Percentiles rank a stretch among this genome's conserved stretches.
Evolutionary conservation across 805 yeast genomes (phyloP).

Genomic region (Limtongozyma cylindracea): DNA sequence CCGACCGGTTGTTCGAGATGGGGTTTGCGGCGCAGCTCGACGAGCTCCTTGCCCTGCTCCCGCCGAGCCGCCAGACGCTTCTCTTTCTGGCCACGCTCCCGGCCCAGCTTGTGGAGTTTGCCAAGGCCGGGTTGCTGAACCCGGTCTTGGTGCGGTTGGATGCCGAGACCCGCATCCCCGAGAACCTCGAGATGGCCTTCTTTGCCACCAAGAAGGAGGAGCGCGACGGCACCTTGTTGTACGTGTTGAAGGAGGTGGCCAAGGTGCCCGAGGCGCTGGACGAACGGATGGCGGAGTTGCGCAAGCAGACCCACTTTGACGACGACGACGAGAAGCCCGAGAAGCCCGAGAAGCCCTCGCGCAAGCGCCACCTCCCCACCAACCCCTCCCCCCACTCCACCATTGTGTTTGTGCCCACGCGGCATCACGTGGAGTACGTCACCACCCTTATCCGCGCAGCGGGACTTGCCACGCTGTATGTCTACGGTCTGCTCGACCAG

Average conservation of each 20-base stretch:
- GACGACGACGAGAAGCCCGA: slow-evolving; percentile 7
- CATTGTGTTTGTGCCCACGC: slow-evolving; percentile 85
- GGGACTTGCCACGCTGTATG: slow-evolving; percentile 73
- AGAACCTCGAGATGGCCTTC: slow-evolving; percentile 75
- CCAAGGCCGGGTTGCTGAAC: slow-evolving; percentile 83
- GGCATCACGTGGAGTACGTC: slow-evolving; percentile 91
- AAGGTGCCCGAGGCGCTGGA: slow-evolving; percentile 30
- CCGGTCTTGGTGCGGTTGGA: slow-evolving; percentile 87
- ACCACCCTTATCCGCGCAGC: slow-evolving; percentile 41
- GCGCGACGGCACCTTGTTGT: slow-evolving; percentile 68
- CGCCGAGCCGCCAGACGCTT: slow-evolving; percentile 64
- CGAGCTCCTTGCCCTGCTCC: slow-evolving; percentile 66
- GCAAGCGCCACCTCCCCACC: slow-evolving; percentile 40
- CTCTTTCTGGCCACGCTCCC: slow-evolving; percentile 93
- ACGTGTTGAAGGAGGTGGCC: slow-evolving; percentile 60
- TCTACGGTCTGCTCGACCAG: slow-evolving; percentile 89
- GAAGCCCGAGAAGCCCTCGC: slow-evolving; percentile 9
- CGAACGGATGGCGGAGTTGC: slow-evolving; percentile 32
- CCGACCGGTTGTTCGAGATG: slow-evolving; percentile 89
- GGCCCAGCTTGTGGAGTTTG: slow-evolving; percentile 77
- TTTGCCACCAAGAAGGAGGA: slow-evolving; percentile 62
- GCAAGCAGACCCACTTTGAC: slow-evolving; percentile 24
- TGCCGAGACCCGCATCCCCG: slow-evolving; percentile 78
- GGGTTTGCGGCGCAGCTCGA: slow-evolving; percentile 87
- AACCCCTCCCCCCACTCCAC: slow-evolving; percentile 74